A percentile compares a stretch with the other conserved stretches of the same genome.
These are phyloP conservation scores for Silene latifolia DNA, from an alignment of 148 eudicot species.

Conservation along the genomic window DNA sequence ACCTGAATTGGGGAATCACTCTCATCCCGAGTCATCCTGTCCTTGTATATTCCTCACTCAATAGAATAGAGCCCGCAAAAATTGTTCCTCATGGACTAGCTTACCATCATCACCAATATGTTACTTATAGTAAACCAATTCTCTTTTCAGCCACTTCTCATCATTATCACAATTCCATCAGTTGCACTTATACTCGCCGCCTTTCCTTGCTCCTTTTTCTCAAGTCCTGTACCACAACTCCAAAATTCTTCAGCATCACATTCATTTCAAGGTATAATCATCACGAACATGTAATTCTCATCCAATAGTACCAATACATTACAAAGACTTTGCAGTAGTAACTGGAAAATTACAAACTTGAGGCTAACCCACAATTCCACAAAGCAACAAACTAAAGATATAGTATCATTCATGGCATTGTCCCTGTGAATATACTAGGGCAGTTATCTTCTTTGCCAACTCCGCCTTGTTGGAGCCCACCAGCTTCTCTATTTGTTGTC, in stretches of 20 bases:
- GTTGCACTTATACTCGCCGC: too few relatives aligned
- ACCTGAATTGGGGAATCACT: too few relatives aligned
- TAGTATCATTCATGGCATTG: constrained; percentile 25
- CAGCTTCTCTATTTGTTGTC: constrained; percentile 82
- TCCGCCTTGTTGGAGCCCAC: constrained; percentile 95
- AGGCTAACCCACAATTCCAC: neutral
- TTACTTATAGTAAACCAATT: too few relatives aligned
- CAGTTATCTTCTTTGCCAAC: constrained; percentile 67
- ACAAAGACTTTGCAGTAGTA: constrained; percentile 11
- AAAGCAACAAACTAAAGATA: neutral
- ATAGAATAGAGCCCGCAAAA: too few relatives aligned
- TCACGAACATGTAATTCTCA: neutral
- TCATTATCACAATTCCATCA: too few relatives aligned
- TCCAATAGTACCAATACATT: constrained; percentile 15
- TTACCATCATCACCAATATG: too few relatives aligned
- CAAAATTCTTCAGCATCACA: neutral
- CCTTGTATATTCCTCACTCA: too few relatives aligned
- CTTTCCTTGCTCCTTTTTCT: too few relatives aligned
- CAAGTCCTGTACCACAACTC: neutral
- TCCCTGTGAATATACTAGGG: constrained; percentile 44
- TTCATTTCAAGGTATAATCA: constrained; percentile 3
- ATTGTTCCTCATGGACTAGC: too few relatives aligned
- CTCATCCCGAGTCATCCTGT: too few relatives aligned
- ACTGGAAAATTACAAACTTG: neutral
- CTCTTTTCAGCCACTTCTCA: too few relatives aligned